phyloP scores from a whole-genome alignment of 768 basidiomycete species.

The Pisolithus tinctorius region DNA sequence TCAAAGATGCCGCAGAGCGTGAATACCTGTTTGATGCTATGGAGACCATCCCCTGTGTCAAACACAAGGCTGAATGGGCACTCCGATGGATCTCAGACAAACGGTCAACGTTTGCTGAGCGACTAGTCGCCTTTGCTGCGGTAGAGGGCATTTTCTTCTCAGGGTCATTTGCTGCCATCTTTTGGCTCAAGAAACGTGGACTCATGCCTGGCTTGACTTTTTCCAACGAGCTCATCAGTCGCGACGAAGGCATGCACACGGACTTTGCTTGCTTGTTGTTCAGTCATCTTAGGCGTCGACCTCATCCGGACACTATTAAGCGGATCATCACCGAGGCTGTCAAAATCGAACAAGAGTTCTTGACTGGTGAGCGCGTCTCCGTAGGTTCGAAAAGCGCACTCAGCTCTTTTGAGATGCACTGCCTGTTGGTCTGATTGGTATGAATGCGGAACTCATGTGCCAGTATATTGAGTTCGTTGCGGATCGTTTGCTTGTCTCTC shows the following conservation, averaged over 20 bases:
- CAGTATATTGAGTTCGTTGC: constrained; percentile 92
- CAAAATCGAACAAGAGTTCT: constrained; percentile 78
- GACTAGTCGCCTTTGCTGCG: constrained; percentile 88
- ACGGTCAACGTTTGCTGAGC: constrained; percentile 76
- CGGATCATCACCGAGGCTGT: constrained; percentile 79
- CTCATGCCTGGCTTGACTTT: constrained; percentile 97
- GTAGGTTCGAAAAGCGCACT: not conserved
- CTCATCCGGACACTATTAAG: constrained; percentile 71
- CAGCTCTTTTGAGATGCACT: constrained; percentile 55
- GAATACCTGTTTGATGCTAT: constrained; percentile 86
- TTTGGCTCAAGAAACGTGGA: constrained; percentile 96
- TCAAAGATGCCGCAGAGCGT: constrained; percentile 71
- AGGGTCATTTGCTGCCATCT: constrained; percentile 88
- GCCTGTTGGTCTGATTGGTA: constrained; percentile 81
- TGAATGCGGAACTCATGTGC: constrained; percentile 83
- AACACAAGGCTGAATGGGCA: constrained; percentile 93
- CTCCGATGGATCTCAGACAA: constrained; percentile 86
- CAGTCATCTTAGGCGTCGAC: constrained; percentile 70
- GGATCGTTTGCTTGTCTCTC: constrained; percentile 75
- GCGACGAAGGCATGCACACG: constrained; percentile 95
- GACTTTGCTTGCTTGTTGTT: constrained; percentile 93
- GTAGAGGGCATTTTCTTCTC: constrained; percentile 98
- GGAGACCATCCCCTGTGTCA: constrained; percentile 89
- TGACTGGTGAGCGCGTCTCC: constrained; percentile 48
- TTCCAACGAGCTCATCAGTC: constrained; percentile 93